Percentiles rank a stretch among this genome's conserved stretches.
Conservation (phyloP, 208 protist genomes). For the Histomonas meleagridis region DNA sequence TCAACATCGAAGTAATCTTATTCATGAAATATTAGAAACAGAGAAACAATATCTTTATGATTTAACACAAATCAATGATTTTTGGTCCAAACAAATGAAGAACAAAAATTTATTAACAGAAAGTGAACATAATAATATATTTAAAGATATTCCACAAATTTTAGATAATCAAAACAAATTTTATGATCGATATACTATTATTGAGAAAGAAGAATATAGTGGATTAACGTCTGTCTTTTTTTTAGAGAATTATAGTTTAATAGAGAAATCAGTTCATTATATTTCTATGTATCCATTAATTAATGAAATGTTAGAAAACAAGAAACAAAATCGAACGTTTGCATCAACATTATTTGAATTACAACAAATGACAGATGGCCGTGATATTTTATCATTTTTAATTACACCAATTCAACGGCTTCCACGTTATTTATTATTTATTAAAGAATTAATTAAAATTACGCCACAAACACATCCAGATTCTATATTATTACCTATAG, state of each 20-base stretch:
- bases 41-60: background rate
- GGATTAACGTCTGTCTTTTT: background rate
- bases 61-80: background rate
- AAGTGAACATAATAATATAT: background rate
- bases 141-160: background rate
- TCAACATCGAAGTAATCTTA: too few species aligned
- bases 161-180: background rate
- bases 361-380: background rate
- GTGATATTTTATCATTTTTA: background rate
- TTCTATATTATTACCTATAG: too few species aligned
- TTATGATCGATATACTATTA: background rate
- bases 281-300: background rate
- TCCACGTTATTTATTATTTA: background rate
- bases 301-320: background rate
- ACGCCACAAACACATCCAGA: background rate
- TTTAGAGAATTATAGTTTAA: background rate
- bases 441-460: background rate
- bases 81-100: background rate
- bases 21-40: too few species aligned
- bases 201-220: background rate
- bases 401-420: conserved; percentile 15
- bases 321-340: background rate
- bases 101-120: background rate
- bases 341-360: background rate
- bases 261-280: background rate